These are phyloP conservation scores for Mychonastes homosphaera DNA, from an alignment of 139 green algal genomes.

Conservation along the genomic window DNA sequence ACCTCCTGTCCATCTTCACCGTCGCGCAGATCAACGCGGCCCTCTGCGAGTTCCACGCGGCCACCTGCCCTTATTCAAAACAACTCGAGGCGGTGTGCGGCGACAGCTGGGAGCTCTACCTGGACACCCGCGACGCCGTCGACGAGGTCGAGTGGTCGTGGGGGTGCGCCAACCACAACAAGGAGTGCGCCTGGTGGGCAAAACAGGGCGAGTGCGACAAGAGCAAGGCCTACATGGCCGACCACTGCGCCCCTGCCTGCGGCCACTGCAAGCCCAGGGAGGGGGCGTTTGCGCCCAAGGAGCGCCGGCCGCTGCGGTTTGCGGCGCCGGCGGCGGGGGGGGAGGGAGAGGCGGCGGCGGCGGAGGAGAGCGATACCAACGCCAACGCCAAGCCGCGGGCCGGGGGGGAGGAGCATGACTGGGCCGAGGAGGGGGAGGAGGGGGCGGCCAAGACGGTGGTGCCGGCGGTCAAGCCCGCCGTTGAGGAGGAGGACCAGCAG, in stretches of 20 bases:
- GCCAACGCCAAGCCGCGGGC: no score
- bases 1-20: conserved; percentile 61
- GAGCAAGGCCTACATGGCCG: conserved; percentile 33
- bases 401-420: no score
- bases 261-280: conserved; percentile 1
- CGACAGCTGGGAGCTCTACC: background rate
- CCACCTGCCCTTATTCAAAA: conserved; percentile 42
- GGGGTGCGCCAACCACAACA: conserved; percentile 14
- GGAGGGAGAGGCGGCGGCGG: no score
- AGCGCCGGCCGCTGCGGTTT: no score
- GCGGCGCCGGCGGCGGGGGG: no score
- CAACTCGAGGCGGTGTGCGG: conserved; percentile 59
- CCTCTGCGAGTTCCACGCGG: conserved; percentile 65
- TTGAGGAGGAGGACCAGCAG: no score
- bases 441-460: no score
- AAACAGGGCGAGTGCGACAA: conserved; percentile 33
- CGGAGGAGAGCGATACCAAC: no score
- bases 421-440: no score
- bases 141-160: conserved; percentile 2
- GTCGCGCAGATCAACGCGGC: conserved; percentile 60
- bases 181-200: conserved; percentile 29
- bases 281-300: no score
- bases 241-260: conserved; percentile 33
- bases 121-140: background rate
- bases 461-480: no score